These are phyloP conservation scores for Phytophthora pisi DNA, from an alignment of 352 stramenopile genomes.

Conservation along the genomic window DNA sequence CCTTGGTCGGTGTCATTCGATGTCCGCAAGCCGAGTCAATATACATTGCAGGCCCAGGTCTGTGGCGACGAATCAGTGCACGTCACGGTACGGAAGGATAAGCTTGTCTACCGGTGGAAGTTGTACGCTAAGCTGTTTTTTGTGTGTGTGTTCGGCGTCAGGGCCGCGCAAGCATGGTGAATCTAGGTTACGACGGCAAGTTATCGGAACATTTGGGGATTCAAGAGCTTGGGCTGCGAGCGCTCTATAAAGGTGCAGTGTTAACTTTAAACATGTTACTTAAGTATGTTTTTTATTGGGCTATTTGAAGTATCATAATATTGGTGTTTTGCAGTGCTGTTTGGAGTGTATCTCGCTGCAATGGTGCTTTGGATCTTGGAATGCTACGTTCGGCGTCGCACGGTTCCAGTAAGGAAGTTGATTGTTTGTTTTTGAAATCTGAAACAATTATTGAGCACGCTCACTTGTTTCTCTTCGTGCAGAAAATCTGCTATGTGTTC, in stretches of 20 bases:
- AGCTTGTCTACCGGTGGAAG: background rate
- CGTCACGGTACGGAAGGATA: constrained; percentile 38
- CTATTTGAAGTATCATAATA: background rate
- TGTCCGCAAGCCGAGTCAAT: constrained; percentile 50
- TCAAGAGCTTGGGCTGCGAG: constrained; percentile 58
- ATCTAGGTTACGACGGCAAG: constrained; percentile 52
- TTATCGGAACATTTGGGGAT: constrained; percentile 70
- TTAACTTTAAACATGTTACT: background rate
- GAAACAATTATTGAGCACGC: background rate
- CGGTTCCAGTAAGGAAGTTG: constrained; percentile 38
- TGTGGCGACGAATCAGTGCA: constrained; percentile 57
- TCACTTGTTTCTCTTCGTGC: background rate
- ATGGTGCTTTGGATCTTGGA: constrained; percentile 58
- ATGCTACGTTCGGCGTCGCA: constrained; percentile 45
- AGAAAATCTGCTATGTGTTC: constrained; percentile 65
- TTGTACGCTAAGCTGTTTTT: background rate
- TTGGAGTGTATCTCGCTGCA: constrained; percentile 47
- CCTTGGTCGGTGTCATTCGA: constrained; percentile 40
- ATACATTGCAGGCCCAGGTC: constrained; percentile 68
- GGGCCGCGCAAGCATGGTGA: constrained; percentile 57
- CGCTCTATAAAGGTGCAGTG: constrained; percentile 58
- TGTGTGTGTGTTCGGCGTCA: constrained; percentile 9
- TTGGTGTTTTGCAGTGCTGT: constrained; percentile 33
- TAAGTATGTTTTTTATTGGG: background rate
- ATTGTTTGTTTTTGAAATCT: background rate